phyloP scores from a whole-genome alignment of 2,329 filamentous ascomycete genomes.

The Cyphellophora europaea region DNA sequence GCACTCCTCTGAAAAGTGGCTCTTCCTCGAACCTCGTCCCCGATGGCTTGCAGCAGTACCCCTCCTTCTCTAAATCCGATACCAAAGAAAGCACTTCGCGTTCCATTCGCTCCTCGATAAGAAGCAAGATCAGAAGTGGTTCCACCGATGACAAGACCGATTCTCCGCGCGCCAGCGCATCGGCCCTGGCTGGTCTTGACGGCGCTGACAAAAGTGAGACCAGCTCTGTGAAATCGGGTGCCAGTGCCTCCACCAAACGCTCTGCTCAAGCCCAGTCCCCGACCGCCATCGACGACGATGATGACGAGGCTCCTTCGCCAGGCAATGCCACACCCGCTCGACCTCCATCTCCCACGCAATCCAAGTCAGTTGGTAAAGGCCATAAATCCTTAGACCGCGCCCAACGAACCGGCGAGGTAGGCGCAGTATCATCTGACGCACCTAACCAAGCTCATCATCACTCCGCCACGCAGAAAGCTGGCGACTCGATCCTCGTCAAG shows the following conservation, averaged over 20 bases:
- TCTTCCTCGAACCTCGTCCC: constrained; percentile 26
- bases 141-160: constrained; percentile 45
- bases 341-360: constrained; percentile 82
- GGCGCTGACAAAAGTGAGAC: constrained; percentile 60
- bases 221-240: constrained; percentile 47
- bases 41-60: constrained; percentile 70
- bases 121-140: constrained; percentile 68
- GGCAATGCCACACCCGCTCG: constrained; percentile 44
- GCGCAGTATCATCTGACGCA: constrained; percentile 85
- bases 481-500: constrained; percentile 83
- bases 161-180: constrained; percentile 68
- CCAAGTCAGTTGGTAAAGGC: constrained; percentile 60
- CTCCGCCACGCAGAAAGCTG: constrained; percentile 58
- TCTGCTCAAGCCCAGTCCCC: constrained; percentile 13
- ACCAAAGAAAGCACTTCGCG: constrained; percentile 77
- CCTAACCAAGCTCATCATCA: constrained; percentile 55
- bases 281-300: constrained; percentile 22
- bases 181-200: constrained; percentile 54
- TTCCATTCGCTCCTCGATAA: constrained; percentile 69
- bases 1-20: constrained; percentile 33
- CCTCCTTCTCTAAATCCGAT: constrained; percentile 84
- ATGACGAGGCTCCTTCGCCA: constrained; percentile 37
- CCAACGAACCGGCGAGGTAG: constrained; percentile 81
- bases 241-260: constrained; percentile 24
- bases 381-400: constrained; percentile 72